phyloP scores from a whole-genome alignment of 1,284 basidiomycete species.

The Chalciporus piperatoides region DNA sequence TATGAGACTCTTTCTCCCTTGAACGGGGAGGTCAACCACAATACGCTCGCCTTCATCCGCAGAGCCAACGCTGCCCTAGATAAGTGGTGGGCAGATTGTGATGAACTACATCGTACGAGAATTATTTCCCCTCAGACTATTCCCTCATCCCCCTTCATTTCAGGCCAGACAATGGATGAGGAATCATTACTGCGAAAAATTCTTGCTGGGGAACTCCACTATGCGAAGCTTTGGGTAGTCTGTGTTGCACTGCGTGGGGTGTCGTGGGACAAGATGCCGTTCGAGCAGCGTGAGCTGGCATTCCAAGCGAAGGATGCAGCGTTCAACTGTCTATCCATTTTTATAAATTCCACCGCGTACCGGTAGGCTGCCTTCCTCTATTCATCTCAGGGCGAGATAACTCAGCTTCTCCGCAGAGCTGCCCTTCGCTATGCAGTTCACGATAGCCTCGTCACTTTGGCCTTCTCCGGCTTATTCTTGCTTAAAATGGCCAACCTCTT shows the following conservation, averaged over 20 bases:
- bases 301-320: conserved; percentile 94
- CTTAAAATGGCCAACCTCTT: conserved; percentile 90
- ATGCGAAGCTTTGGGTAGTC: conserved; percentile 90
- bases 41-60: conserved; percentile 81
- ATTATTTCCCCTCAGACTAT: not conserved
- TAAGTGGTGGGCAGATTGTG: conserved; percentile 87
- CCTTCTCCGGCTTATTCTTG: conserved; percentile 89
- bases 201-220: conserved; percentile 82
- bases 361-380: conserved; percentile 42
- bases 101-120: conserved; percentile 69
- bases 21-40: conserved; percentile 82
- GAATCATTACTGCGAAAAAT: conserved; percentile 82
- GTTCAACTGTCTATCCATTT: conserved; percentile 76
- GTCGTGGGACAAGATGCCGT: conserved; percentile 92
- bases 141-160: conserved; percentile 10
- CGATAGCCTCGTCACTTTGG: conserved; percentile 87
- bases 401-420: conserved; percentile 44
- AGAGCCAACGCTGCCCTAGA: conserved; percentile 81
- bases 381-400: not conserved
- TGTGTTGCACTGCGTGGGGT: conserved; percentile 89
- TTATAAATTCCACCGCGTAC: conserved; percentile 75
- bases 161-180: conserved; percentile 77
- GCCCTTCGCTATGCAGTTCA: conserved; percentile 88
- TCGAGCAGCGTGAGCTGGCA: conserved; percentile 89
- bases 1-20: conserved; percentile 84